Base-by-base conservation (phyloP, 75 land plant species). In the Chamaecyparis obtusa region DNA sequence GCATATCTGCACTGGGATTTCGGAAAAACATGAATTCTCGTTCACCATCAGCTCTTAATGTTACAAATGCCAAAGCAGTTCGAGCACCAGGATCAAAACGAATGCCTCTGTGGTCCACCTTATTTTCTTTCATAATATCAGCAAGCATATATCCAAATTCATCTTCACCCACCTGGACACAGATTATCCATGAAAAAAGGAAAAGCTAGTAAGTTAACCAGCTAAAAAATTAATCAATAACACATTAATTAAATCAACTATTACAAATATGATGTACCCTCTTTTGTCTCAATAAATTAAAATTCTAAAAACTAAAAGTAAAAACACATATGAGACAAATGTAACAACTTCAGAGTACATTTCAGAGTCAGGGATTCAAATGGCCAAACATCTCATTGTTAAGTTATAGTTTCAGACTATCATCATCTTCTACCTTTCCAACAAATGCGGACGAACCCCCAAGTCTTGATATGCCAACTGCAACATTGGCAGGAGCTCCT, bases 401-500 rank as follows among this genome's bases (percentile, higher is more conserved):
- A 74, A 74, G 32, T 74, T 30, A 33, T 10, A 74, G 76, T 74
- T 74, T 14, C 8, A 32, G 36, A 74, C 16, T 32, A 33, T 74
- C 76, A 74, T 32, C 33, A 33, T 74, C 33, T 46, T 9, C 21
- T 36, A 94, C 97, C 94, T 96, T 95, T 85, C 97, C 97, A 55
- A 96, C 86, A 83, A 96, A 96, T 43, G 98, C 98, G 24, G 98
- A 89, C 19, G 92, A 90, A 8, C 95, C 98, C 3, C 94, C 97
- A 41, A 96, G 90, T 49, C 93, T 89, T 5, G 98, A 83, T 24
- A 94, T 90, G 51, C 93, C 91, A 86, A 95, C 93, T 71, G 98
- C 98, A 88, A 95, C 98, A 89, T 96, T 96, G 27, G 97, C 98
- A 77, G 98, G 98, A 71, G 98, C 98, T 57, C 97, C 97, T 43